Evolutionary conservation across 306 rosid species (phyloP).

Genomic region (Dalbergia cultrata): DNA sequence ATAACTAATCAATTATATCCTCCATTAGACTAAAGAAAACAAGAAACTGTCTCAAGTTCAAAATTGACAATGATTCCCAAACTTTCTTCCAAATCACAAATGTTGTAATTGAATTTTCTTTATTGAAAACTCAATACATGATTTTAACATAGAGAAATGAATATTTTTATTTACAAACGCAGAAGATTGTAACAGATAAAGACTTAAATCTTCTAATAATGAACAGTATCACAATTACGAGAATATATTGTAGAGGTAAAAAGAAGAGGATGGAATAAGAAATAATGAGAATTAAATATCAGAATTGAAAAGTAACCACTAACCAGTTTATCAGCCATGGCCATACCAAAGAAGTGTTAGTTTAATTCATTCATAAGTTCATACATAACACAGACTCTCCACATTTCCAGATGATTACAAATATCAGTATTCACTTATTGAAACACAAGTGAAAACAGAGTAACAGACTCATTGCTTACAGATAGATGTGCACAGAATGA

Average conservation of each 20-base stretch:
- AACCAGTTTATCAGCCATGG: slow-evolving; percentile 28
- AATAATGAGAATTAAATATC: neutral
- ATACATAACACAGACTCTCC: slow-evolving; percentile 1
- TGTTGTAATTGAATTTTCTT: slow-evolving; percentile 26
- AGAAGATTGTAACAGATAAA: neutral
- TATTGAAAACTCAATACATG: neutral
- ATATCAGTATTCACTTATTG: slow-evolving; percentile 10
- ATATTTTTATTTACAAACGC: slow-evolving; percentile 23
- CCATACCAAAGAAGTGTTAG: slow-evolving; percentile 24
- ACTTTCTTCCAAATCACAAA: slow-evolving; percentile 5
- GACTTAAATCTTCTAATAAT: slow-evolving; percentile 31
- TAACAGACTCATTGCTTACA: neutral
- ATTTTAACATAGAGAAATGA: slow-evolving; percentile 28
- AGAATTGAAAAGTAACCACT: slow-evolving; percentile 2
- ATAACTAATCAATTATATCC: slow-evolving; percentile 17
- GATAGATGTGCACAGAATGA: slow-evolving; percentile 26
- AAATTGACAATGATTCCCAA: slow-evolving; percentile 27
- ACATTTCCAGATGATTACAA: slow-evolving; percentile 30
- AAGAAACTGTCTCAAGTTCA: neutral
- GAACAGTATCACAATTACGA: slow-evolving; percentile 3
- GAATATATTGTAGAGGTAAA: slow-evolving; percentile 6
- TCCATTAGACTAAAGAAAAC: slow-evolving; percentile 26
- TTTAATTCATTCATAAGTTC: neutral
- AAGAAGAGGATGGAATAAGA: neutral
- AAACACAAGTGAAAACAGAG: slow-evolving; percentile 20